A percentile compares a stretch with the other conserved stretches of the same genome.
Evolutionary conservation across 371 early-diverging fungal genomes (phyloP).

Genomic region (Mortierella sp.): DNA sequence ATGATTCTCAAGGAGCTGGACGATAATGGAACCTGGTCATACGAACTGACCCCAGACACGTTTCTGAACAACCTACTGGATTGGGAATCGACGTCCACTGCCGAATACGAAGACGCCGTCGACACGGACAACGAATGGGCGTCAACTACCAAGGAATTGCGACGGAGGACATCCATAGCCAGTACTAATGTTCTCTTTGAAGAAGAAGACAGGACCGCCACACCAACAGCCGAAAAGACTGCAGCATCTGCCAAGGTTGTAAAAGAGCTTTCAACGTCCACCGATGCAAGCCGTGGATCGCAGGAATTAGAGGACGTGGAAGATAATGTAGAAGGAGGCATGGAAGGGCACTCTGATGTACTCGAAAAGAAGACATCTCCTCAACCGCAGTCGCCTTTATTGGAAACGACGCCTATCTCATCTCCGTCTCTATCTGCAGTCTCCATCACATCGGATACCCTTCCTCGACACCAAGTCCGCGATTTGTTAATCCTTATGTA

Average conservation of each 20-base stretch:
- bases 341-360: background rate
- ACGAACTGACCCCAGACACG: conserved; percentile 35
- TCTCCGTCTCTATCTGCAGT: conserved; percentile 39
- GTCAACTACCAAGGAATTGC: conserved; percentile 28
- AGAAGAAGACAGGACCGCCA: conserved; percentile 25
- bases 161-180: conserved; percentile 35
- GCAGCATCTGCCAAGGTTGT: background rate
- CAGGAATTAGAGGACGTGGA: conserved; percentile 3
- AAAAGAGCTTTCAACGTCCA: background rate
- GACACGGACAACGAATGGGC: conserved; percentile 46
- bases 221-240: conserved; percentile 21
- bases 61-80: conserved; percentile 42
- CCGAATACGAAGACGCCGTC: conserved; percentile 45
- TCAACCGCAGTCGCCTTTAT: conserved; percentile 25
- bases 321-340: background rate
- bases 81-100: conserved; percentile 49
- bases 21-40: conserved; percentile 34
- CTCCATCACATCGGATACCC: conserved; percentile 34
- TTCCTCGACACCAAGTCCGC: conserved; percentile 52
- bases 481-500: conserved; percentile 47
- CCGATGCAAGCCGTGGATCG: background rate
- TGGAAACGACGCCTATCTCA: conserved; percentile 27
- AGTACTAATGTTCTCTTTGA: conserved; percentile 13
- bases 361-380: conserved; percentile 18
- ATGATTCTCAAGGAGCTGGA: conserved; percentile 38